Conservation (phyloP, 1,284 basidiomycete genomes). For the Agaricales sp. region DNA sequence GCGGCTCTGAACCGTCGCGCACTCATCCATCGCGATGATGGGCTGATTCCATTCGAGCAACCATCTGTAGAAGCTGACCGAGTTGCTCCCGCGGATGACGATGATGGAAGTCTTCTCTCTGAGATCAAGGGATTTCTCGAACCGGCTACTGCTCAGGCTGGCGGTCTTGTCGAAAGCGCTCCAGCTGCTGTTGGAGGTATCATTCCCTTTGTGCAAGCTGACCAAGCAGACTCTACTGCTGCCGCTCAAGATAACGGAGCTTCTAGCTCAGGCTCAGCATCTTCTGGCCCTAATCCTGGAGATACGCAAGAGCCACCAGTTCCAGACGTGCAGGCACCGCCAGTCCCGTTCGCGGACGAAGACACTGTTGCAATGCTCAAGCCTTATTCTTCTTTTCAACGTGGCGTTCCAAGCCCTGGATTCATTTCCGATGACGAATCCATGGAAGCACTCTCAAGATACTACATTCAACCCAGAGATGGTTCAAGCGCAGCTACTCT, state of each 20-base stretch:
- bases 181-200: background rate
- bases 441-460: background rate
- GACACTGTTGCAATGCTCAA: too few relatives aligned
- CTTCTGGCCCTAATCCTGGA: too few relatives aligned
- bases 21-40: too few relatives aligned
- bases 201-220: background rate
- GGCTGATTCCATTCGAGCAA: too few relatives aligned
- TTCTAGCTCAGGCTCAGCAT: background rate
- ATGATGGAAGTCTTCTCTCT: too few relatives aligned
- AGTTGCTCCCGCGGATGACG: too few relatives aligned
- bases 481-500: background rate
- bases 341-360: background rate
- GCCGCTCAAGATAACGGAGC: background rate
- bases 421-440: background rate
- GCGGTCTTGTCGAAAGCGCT: background rate
- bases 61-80: too few relatives aligned
- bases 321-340: background rate
- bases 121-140: background rate
- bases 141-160: background rate
- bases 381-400: too few relatives aligned
- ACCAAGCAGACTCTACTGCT: background rate
- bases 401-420: too few relatives aligned
- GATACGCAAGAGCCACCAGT: background rate
- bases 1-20: too few relatives aligned
- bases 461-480: background rate